Evolutionary conservation across 345 rosid species (phyloP).

Genomic region (Rhodamnia argentea): DNA sequence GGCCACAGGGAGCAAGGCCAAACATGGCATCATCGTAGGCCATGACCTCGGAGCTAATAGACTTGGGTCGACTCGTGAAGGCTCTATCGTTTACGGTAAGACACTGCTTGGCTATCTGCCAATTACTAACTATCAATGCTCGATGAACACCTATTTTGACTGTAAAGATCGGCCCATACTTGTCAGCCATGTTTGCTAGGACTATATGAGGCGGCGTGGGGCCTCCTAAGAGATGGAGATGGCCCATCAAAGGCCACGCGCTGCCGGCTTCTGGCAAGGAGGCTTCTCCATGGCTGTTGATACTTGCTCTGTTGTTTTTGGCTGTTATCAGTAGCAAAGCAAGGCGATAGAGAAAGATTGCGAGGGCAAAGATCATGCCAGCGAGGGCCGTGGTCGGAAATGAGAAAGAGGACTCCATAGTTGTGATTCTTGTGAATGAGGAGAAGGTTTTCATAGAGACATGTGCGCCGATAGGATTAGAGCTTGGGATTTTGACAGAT

Average conservation of each 20-base stretch:
- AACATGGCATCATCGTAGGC: conserved; percentile 16
- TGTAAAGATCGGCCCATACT: conserved; percentile 14
- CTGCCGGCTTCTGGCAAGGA: neutral
- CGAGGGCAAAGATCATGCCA: neutral
- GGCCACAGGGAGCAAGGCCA: conserved; percentile 13
- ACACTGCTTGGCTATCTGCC: conserved; percentile 18
- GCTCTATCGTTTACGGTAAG: conserved; percentile 18
- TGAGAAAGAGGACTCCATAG: neutral
- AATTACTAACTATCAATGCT: conserved; percentile 12
- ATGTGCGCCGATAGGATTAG: neutral
- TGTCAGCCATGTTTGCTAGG: conserved; percentile 23
- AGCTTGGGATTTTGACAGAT: neutral
- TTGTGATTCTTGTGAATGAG: neutral
- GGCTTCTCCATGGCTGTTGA: neutral
- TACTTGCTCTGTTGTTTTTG: neutral
- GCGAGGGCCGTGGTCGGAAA: neutral
- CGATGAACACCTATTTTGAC: conserved; percentile 12
- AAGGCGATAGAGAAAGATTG: neutral
- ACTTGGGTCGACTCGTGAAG: conserved; percentile 14
- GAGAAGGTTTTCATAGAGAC: neutral
- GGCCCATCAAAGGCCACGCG: conserved; percentile 11
- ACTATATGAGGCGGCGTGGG: conserved; percentile 8
- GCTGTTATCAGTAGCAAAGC: neutral
- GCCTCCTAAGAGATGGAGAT: conserved; percentile 23
- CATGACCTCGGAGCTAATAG: conserved; percentile 6